Evolutionary conservation across 768 basidiomycete genomes (phyloP).

Genomic region (Tylopilus subfusipes): DNA sequence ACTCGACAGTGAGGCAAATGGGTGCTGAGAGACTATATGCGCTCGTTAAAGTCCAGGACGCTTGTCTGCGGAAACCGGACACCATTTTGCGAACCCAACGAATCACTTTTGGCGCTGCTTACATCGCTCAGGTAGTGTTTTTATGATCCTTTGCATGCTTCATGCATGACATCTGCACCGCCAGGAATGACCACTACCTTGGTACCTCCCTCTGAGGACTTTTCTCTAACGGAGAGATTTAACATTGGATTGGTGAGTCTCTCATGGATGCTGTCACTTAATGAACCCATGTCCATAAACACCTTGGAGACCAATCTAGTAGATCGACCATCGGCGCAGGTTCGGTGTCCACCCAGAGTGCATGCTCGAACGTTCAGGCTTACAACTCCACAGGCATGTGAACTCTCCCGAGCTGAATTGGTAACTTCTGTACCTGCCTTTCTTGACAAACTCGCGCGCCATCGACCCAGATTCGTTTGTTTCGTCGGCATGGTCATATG

Average conservation of each 20-base stretch:
- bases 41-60: slow-evolving; percentile 52
- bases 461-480: slow-evolving; percentile 65
- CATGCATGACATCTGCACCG: not conserved
- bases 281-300: not conserved
- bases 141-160: not conserved
- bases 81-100: slow-evolving; percentile 75
- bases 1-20: not conserved
- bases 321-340: slow-evolving; percentile 63
- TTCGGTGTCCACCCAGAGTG: slow-evolving; percentile 20
- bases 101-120: slow-evolving; percentile 85
- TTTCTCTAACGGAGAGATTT: slow-evolving; percentile 52
- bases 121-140: slow-evolving; percentile 52
- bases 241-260: slow-evolving; percentile 62
- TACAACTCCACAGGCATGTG: slow-evolving; percentile 42
- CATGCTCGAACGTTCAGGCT: not conserved
- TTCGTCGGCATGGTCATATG: slow-evolving; percentile 78
- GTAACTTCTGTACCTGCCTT: slow-evolving; percentile 51
- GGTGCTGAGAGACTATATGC: not conserved
- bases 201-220: slow-evolving; percentile 56
- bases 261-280: not conserved
- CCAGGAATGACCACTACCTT: slow-evolving; percentile 56
- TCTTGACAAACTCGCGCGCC: slow-evolving; percentile 53
- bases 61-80: slow-evolving; percentile 64
- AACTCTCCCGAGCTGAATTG: slow-evolving; percentile 54
- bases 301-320: slow-evolving; percentile 67